A percentile compares a stretch with the other conserved stretches of the same genome.
Evolutionary conservation across 768 basidiomycete genomes (phyloP).

Genomic region (Kwoniella europaea): DNA sequence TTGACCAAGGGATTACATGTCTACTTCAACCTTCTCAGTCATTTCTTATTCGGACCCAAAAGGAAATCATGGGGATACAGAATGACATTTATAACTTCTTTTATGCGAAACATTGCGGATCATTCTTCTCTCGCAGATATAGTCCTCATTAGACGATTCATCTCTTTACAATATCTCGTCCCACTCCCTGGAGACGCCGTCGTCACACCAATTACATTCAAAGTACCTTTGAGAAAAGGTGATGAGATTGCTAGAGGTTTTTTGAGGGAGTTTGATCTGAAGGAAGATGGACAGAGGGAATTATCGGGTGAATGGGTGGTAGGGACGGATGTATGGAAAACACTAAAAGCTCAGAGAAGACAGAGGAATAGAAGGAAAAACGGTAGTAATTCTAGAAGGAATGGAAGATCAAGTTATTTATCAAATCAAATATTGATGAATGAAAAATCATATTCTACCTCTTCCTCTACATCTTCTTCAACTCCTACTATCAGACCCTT

Average conservation of each 20-base stretch:
- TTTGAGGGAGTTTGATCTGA: conserved; percentile 69
- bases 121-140: conserved; percentile 85
- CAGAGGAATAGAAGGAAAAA: conserved; percentile 13
- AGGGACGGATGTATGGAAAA: conserved; percentile 86
- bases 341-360: conserved; percentile 79
- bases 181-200: conserved; percentile 91
- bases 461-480: not conserved
- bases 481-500: not conserved
- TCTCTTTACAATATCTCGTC: conserved; percentile 78
- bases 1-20: conserved; percentile 50
- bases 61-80: conserved; percentile 88
- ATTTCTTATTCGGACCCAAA: conserved; percentile 84
- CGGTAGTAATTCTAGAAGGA: not conserved
- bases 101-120: conserved; percentile 80
- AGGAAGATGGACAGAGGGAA: conserved; percentile 77
- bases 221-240: conserved; percentile 67
- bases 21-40: conserved; percentile 64
- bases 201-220: conserved; percentile 92
- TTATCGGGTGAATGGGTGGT: conserved; percentile 96
- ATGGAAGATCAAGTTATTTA: not conserved
- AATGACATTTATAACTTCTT: conserved; percentile 74
- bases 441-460: not conserved
- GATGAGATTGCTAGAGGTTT: conserved; percentile 64
- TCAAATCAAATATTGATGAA: not conserved
- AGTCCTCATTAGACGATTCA: conserved; percentile 68